A percentile compares a stretch with the other conserved stretches of the same genome.
Evolutionary conservation across 495 filamentous ascomycete genomes (phyloP).

Genomic region (Neurospora sp.): DNA sequence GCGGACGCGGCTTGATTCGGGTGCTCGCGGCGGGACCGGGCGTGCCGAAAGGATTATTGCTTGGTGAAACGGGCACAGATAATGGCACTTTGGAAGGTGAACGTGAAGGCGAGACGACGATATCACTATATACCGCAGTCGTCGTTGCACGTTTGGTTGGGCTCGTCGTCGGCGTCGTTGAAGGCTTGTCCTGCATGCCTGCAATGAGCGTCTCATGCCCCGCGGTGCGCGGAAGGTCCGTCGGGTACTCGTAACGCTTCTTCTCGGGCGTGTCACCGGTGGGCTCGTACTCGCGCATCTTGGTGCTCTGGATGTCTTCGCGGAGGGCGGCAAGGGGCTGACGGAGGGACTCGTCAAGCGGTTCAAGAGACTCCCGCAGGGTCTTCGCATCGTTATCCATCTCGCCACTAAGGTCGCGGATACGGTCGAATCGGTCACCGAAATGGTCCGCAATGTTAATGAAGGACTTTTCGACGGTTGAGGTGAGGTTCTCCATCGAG

Average conservation of each 20-base stretch:
- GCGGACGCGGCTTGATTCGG: neutral
- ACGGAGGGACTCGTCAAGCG: slow-evolving; percentile 50
- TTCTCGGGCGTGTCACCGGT: slow-evolving; percentile 85
- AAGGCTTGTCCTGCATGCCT: slow-evolving; percentile 35
- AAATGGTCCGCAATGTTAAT: slow-evolving; percentile 56
- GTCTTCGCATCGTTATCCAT: slow-evolving; percentile 43
- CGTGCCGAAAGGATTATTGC: slow-evolving; percentile 4
- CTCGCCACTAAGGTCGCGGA: slow-evolving; percentile 53
- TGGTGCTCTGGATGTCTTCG: slow-evolving; percentile 45
- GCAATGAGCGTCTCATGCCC: slow-evolving; percentile 57
- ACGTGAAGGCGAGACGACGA: slow-evolving; percentile 17
- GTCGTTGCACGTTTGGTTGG: neutral
- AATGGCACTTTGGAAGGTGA: slow-evolving; percentile 4
- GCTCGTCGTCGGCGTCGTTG: slow-evolving; percentile 13
- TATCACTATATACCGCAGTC: slow-evolving; percentile 26
- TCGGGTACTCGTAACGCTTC: slow-evolving; percentile 63
- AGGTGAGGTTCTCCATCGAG: slow-evolving; percentile 50
- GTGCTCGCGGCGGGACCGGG: neutral
- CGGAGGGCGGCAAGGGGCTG: slow-evolving; percentile 62
- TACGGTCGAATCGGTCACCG: slow-evolving; percentile 46
- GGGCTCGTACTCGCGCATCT: slow-evolving; percentile 64
- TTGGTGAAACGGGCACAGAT: neutral
- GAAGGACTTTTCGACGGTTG: slow-evolving; percentile 60
- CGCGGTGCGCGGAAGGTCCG: slow-evolving; percentile 64
- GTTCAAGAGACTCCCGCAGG: slow-evolving; percentile 45